Percentiles rank a stretch among this genome's conserved stretches.
Evolutionary conservation across 768 basidiomycete genomes (phyloP).

Genomic region (Paxillus ammoniavirescens): DNA sequence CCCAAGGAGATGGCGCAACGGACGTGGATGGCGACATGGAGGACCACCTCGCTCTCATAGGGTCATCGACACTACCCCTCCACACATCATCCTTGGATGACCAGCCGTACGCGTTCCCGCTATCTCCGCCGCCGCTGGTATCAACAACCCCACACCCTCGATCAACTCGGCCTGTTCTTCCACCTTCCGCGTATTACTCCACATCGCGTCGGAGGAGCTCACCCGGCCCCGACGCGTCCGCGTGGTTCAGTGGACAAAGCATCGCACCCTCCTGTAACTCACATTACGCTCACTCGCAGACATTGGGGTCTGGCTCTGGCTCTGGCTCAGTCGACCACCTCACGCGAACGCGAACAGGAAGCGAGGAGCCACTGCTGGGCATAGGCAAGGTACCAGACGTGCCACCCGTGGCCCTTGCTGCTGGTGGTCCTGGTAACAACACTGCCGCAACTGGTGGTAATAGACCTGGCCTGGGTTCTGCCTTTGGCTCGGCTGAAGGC

Average conservation of each 20-base stretch:
- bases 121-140: constrained; percentile 27
- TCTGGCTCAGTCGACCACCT: constrained; percentile 28
- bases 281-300: constrained; percentile 28
- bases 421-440: constrained; percentile 10
- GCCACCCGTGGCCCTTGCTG: background rate
- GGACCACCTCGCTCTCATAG: constrained; percentile 10
- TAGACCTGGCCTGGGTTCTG: constrained; percentile 24
- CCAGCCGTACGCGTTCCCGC: constrained; percentile 12
- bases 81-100: constrained; percentile 13
- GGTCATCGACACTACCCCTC: constrained; percentile 26
- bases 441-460: constrained; percentile 5
- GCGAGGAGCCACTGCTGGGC: constrained; percentile 28
- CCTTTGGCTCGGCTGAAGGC: constrained; percentile 26
- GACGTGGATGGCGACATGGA: constrained; percentile 8
- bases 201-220: constrained; percentile 20
- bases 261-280: constrained; percentile 26
- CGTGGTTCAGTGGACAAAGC: constrained; percentile 26
- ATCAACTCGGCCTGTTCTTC: constrained; percentile 13
- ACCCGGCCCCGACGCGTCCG: constrained; percentile 26
- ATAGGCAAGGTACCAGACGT: constrained; percentile 14
- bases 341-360: constrained; percentile 26
- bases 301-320: constrained; percentile 25
- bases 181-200: constrained; percentile 26
- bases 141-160: constrained; percentile 3
- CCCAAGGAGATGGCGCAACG: constrained; percentile 10